Base-by-base conservation (phyloP, 352 stramenopile species). In the Pythium volutum region DNA sequence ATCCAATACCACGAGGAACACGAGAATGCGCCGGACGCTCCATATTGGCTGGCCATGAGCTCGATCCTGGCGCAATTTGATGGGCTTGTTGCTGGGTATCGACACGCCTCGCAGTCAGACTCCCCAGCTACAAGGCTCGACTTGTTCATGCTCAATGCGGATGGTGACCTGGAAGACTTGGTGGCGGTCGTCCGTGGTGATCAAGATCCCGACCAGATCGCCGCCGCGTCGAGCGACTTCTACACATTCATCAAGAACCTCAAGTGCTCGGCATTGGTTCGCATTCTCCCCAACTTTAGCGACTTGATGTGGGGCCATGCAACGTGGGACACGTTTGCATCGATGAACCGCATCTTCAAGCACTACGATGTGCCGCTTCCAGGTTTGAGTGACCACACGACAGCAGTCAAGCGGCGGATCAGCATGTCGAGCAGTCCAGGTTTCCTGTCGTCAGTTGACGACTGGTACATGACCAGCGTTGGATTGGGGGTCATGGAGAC, bases 301-400 rank as follows among this genome's bases (percentile, higher is more conserved):
- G 81, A 93, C 36, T 42, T 95, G 18, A 59, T 85, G 12, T 85
- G 81, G 78, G 81, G 77, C 14, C 86, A 95, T 48, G 68, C 72
- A 20, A 87, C 81, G 6, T 95, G 84, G 84, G 74, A 89, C 53
- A 75, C 64, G 18, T 95, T 81, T 67, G 70, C 69, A 31, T 77
- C 73, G 15, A 92, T 91, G 77, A 84, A 89, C 39, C 73, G 84
- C 42, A 83, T 91, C 45, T 90, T 84, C 66, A 93, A 95, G 64
- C 78, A 88, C 67, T 87, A 91, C 59, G 68, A 90, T n/a, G 65
- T 93, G 26, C 71, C 84, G 0, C 64, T 88, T 23, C 60, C 74
- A 33, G 62, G 60, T 20, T 47, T 50, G 4, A 20, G 27, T 10
- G 23, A 47, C 34, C 39, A 61, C 33, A 34, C 41, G 8, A 63